Base-by-base conservation (phyloP, 352 stramenopile genomes). In the Globisporangium sylvaticum region DNA sequence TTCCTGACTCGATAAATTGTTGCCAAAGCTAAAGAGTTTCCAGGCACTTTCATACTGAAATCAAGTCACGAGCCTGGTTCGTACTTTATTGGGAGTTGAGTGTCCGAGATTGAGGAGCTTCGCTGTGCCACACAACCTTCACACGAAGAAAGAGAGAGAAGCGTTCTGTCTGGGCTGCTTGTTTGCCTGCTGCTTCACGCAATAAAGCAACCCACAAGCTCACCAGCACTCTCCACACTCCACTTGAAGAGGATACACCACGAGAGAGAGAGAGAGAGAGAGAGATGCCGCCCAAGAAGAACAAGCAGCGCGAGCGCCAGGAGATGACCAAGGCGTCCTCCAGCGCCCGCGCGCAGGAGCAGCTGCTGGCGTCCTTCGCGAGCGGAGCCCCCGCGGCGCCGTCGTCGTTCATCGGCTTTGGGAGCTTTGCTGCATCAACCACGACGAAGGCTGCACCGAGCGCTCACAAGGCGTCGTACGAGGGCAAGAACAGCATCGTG, bases 251-350 rank as follows among this genome's bases (percentile, higher is more conserved):
- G 37, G 12, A 44, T 12, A 44, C 37, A 44, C 37, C 37, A 44
- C 32, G n/a, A 12, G 24, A 44, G 18, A 34, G 31, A 29, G n/a
- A n/a, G n/a, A n/a, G n/a, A n/a, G n/a, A n/a, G 44, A 14, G 24
- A 39, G 31, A 32, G 10, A 83, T 83, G 76, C 54, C 73, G 56
- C 80, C 81, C 57, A 90, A 89, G 81, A 91, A 88, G 70, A 96
- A 91, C 78, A 94, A 94, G 73, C 88, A 96, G 78, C 85, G 85
- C 71, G 88, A 96, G 73, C 91, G 91, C 68, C 81, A 89, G 59
- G 88, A 92, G 74, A 82, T 94, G 70, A 91, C 74, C 62, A 81
- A 82, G 50, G 88, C 88, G 54, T 93, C 88, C 9, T 96, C 88
- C 10, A 91, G 86, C 55, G 75, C 84, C 9, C 87, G 87, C 48